A percentile compares a stretch with the other conserved stretches of the same genome.
Conservation (phyloP, 441 rosid genomes). For the Brassica balearica region DNA sequence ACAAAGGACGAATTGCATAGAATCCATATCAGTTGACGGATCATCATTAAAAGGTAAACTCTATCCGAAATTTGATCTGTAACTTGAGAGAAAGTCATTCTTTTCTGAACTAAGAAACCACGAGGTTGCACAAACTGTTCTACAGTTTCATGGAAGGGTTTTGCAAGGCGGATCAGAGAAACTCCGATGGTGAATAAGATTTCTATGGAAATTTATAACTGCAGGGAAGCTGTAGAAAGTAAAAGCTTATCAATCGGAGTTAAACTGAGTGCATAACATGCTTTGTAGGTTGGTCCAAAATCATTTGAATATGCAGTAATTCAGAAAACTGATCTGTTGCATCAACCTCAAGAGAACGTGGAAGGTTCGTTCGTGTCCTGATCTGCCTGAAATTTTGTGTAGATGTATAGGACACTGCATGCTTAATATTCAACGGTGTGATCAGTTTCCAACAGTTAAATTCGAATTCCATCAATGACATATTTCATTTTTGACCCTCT, state of each 20-base stretch:
- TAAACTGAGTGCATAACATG: neutral
- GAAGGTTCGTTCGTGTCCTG: neutral
- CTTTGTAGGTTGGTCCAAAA: neutral
- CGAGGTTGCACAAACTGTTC: neutral
- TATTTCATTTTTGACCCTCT: neutral
- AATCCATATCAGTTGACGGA: neutral
- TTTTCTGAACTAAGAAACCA: neutral
- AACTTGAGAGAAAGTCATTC: neutral
- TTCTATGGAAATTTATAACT: neutral
- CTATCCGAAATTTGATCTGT: neutral
- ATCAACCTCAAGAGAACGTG: neutral
- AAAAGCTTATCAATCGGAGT: neutral
- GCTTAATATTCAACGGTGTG: neutral
- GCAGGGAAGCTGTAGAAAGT: neutral
- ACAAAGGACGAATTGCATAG: neutral
- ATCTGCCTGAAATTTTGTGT: neutral
- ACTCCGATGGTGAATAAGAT: neutral
- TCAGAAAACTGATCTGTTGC: neutral
- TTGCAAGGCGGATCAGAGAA: neutral
- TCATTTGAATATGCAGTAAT: neutral
- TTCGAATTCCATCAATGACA: neutral
- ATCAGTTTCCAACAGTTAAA: neutral
- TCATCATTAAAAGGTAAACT: neutral
- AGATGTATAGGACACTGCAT: neutral
- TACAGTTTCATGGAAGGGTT: neutral